Percentiles rank a stretch among this genome's conserved stretches.
phyloP scores from a whole-genome alignment of 2,329 filamentous ascomycete genomes.

The Cladophialophora psammophila region DNA sequence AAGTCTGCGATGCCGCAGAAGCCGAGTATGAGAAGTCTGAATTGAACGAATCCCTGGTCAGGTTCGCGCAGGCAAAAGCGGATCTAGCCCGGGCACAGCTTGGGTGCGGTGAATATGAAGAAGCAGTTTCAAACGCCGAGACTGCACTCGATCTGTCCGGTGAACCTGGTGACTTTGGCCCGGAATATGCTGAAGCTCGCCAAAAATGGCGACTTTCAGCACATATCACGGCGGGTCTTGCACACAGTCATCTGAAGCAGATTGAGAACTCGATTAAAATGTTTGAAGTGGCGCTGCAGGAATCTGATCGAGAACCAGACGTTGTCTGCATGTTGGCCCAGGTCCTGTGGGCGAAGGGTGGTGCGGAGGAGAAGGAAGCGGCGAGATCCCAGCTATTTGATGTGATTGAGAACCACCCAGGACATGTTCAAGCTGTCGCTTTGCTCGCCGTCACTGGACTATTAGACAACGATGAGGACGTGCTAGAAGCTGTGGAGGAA shows the following conservation, averaged over 20 bases:
- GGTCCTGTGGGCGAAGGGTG: conserved; percentile 89
- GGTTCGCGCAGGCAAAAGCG: conserved; percentile 81
- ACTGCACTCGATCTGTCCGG: conserved; percentile 76
- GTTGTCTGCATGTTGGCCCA: conserved; percentile 87
- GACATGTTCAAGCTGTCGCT: conserved; percentile 79
- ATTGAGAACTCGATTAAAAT: conserved; percentile 75
- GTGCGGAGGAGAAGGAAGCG: conserved; percentile 73
- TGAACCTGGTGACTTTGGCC: conserved; percentile 72
- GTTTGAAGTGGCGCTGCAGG: conserved; percentile 80
- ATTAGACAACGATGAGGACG: conserved; percentile 79
- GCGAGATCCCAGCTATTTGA: conserved; percentile 82
- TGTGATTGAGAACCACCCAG: conserved; percentile 74
- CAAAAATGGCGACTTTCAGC: conserved; percentile 79
- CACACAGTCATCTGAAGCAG: conserved; percentile 74
- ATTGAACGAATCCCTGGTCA: conserved; percentile 73
- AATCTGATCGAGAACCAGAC: conserved; percentile 74
- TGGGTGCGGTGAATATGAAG: conserved; percentile 68
- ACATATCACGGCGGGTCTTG: conserved; percentile 83
- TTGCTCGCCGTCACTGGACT: conserved; percentile 85
- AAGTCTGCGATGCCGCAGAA: conserved; percentile 75
- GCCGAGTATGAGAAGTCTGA: conserved; percentile 84
- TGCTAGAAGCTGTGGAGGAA: conserved; percentile 77
- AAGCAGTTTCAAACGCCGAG: conserved; percentile 80
- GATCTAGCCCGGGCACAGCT: conserved; percentile 87
- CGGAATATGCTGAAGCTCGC: conserved; percentile 68